Conservation (phyloP, 2,329 filamentous ascomycete species). For the Sodiomyces alkalinus region DNA sequence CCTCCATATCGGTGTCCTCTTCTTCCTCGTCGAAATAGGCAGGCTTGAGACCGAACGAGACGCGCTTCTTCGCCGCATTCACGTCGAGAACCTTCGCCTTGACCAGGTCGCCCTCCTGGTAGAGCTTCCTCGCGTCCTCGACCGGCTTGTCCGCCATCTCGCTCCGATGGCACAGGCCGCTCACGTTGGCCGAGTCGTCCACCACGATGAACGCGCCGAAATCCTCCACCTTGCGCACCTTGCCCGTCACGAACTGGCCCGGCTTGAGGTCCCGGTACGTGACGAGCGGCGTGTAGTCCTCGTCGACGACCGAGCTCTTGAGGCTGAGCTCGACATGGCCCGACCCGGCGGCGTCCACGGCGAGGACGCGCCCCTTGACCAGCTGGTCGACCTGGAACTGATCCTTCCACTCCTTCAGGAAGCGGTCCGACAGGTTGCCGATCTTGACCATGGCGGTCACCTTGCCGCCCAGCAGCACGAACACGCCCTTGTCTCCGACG, state of each 20-base stretch:
- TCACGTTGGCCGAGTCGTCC: slow-evolving; percentile 75
- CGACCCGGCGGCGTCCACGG: slow-evolving; percentile 50
- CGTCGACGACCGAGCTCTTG: slow-evolving; percentile 71
- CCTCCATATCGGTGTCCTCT: slow-evolving; percentile 28
- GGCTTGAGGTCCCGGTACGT: slow-evolving; percentile 62
- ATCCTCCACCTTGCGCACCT: slow-evolving; percentile 83
- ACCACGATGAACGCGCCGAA: slow-evolving; percentile 91
- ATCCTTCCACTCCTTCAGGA: slow-evolving; percentile 90
- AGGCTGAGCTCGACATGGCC: slow-evolving; percentile 73
- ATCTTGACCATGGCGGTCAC: slow-evolving; percentile 75
- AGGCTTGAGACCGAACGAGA: slow-evolving; percentile 85
- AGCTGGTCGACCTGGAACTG: slow-evolving; percentile 79
- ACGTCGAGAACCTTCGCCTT: slow-evolving; percentile 80
- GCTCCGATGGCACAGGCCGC: slow-evolving; percentile 81
- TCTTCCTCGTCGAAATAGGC: slow-evolving; percentile 63
- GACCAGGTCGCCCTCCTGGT: slow-evolving; percentile 80
- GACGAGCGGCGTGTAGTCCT: slow-evolving; percentile 59
- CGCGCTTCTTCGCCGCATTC: slow-evolving; percentile 56
- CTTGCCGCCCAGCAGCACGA: slow-evolving; percentile 68
- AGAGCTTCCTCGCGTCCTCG: slow-evolving; percentile 75
- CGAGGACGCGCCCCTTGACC: slow-evolving; percentile 71
- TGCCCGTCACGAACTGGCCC: slow-evolving; percentile 76
- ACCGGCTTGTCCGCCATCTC: slow-evolving; percentile 80
- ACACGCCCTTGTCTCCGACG: slow-evolving; percentile 76
- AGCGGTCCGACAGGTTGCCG: slow-evolving; percentile 77